These are phyloP conservation scores for Aspergillus egyptiacus DNA, from an alignment of 495 filamentous ascomycete species.

Conservation along the genomic window DNA sequence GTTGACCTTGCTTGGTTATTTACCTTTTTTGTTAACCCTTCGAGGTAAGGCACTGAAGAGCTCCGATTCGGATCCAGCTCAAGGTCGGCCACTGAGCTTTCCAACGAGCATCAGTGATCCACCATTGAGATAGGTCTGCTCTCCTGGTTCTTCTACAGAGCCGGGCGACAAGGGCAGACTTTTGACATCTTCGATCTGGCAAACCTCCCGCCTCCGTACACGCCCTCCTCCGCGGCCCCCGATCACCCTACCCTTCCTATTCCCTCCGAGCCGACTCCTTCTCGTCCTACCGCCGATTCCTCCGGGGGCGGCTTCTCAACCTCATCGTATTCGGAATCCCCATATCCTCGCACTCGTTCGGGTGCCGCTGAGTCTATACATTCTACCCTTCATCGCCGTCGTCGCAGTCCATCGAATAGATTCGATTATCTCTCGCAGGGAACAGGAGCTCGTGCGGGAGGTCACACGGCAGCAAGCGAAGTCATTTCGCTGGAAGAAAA, in stretches of 20 bases:
- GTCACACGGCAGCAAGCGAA: conserved; percentile 25
- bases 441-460: conserved; percentile 18
- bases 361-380: conserved; percentile 9
- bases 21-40: neutral
- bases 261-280: conserved; percentile 25
- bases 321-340: conserved; percentile 12
- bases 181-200: conserved; percentile 57
- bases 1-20: neutral
- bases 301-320: conserved; percentile 11
- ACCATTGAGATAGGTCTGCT: conserved; percentile 39
- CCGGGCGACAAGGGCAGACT: conserved; percentile 45
- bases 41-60: conserved; percentile 10
- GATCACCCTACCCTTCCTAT: conserved; percentile 50
- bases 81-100: conserved; percentile 15
- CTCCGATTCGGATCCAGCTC: conserved; percentile 14
- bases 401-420: conserved; percentile 26
- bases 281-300: conserved; percentile 18
- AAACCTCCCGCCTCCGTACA: conserved; percentile 45
- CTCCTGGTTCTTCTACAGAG: conserved; percentile 47
- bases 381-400: conserved; percentile 24
- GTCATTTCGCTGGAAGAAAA: conserved; percentile 21
- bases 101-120: conserved; percentile 24
- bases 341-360: conserved; percentile 8
- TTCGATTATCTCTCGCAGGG: conserved; percentile 16
- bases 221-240: conserved; percentile 51